A percentile compares a stretch with the other conserved stretches of the same genome.
Conservation (phyloP, 805 yeast species). For the Metschnikowia hibisci region DNA sequence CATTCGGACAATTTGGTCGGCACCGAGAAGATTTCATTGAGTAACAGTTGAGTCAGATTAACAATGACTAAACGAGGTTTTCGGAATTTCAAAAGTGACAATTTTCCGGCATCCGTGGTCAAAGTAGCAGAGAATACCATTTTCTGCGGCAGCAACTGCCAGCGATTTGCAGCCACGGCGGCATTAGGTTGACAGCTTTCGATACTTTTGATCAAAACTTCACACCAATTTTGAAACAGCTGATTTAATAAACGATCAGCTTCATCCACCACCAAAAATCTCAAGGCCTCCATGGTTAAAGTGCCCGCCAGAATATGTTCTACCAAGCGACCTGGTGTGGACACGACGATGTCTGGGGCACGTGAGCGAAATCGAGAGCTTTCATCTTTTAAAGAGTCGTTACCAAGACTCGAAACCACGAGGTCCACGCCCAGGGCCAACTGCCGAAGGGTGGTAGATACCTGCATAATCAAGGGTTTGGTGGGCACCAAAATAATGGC, state of each 20-base stretch:
- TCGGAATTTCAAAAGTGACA: conserved; percentile 64
- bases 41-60: conserved; percentile 48
- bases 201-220: conserved; percentile 44
- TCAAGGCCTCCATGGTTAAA: conserved; percentile 50
- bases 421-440: conserved; percentile 67
- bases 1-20: conserved; percentile 52
- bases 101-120: conserved; percentile 86
- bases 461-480: conserved; percentile 80
- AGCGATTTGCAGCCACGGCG: conserved; percentile 26
- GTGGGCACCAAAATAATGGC: conserved; percentile 88
- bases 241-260: conserved; percentile 83
- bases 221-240: conserved; percentile 90
- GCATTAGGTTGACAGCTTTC: conserved; percentile 13
- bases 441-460: conserved; percentile 55
- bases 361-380: conserved; percentile 41
- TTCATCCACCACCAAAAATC: conserved; percentile 71
- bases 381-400: conserved; percentile 62
- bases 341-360: conserved; percentile 63
- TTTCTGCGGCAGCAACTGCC: conserved; percentile 46
- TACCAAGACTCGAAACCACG: conserved; percentile 57
- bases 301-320: conserved; percentile 53
- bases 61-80: conserved; percentile 74
- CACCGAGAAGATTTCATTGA: conserved; percentile 55
- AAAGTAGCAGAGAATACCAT: conserved; percentile 89
- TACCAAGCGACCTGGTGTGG: conserved; percentile 81